Evolutionary conservation across 2,329 filamentous ascomycete species (phyloP), one percentile per base, ranked within the genome.

Genomic region (Penicillium concentricum): DNA sequence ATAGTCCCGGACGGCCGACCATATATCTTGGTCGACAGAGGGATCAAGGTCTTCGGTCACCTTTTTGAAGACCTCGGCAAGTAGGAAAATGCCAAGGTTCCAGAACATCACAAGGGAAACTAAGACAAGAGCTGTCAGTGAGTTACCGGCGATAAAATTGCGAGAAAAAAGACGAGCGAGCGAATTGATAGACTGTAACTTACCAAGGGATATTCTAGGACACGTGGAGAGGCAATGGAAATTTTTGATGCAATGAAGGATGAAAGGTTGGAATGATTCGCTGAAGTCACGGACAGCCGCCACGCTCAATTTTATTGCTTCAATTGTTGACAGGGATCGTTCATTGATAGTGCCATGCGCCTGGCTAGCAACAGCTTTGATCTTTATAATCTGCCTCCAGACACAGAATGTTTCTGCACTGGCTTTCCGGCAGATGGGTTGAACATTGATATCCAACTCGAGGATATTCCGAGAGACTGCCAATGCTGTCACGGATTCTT

Each of bases 101-200:
- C 66, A 68, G 15, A 62, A 62, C 30, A 57, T 54, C 7, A 53
- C 41, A 39, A 67, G 53, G 2, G 60, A 65, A 7, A 64, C 66
- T 42, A 18, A 22, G 2, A 5, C 7, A 28, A 15, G 16, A 28
- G 5, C 3, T 2, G n/a, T 58, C 16, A 56, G 51, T 8, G 2
- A 20, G 16, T 20, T 16, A 7, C 13, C n/a, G 5, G 6, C 16
- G 22, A 26, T 15, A 28, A 3, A 0, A n/a, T 10, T 20, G n/a
- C 6, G 16, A 5, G 20, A 8, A 3, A n/a, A 7, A 4, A 2
- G 9, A 8, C 16, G 1, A 18, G 9, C n/a, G 2, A 20, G 13
- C 7, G 2, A 4, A 46, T 16, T 15, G 18, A 4, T 7, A 32
- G 13, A 6, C 6, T 4, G 8, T 26, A 1, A 42, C 58, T 22